Evolutionary conservation across 2,329 filamentous ascomycete species (phyloP), one percentile per base, ranked within the genome.

Genomic region (Anisogramma anomala): DNA sequence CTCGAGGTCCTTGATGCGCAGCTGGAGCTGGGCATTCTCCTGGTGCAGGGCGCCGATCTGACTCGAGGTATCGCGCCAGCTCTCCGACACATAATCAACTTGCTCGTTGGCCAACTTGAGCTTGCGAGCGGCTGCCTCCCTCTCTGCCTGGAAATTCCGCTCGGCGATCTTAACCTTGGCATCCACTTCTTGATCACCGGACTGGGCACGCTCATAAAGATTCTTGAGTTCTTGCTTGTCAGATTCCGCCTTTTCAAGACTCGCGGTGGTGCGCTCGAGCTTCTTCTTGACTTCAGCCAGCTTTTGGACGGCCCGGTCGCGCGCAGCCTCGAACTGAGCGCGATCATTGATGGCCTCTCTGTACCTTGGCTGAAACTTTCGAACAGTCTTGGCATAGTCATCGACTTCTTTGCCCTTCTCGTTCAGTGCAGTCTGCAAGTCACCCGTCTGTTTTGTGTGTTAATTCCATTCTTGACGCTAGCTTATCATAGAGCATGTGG

Each of bases 51-150:
- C 61, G 11, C 61, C 60, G 2, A 66, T 67, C 1, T 62, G 55
- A 23, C 66, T 65, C 7, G 72, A 74, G 1, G 71, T 68, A 17
- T 70, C 63, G 50, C 81, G 78, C 50, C 82, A 84, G 8, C 68
- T 62, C 3, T 65, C 64, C 39, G 73, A 69, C 10, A 67, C 61
- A 50, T 77, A 84, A 2, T 77, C 72, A 19, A 68, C 60, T 3
- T 77, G 72, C 11, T 61, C 62, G 20, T 69, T 58, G 1, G 56
- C 47, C 11, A 50, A 50, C 3, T 49, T 46, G 3, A 58, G 26
- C 38, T 60, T 63, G 51, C 64, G 65, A 48, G 68, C 60, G 3
- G 14, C 13, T 3, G 14, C 15, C 6, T 32, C 15, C 13, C 18
- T 32, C 7, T 17, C 15, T 4, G 30, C 4, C 15, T 18, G 6